A percentile compares a stretch with the other conserved stretches of the same genome.
phyloP scores from a whole-genome alignment of 2,329 filamentous ascomycete species.

The Venturia carpophila region DNA sequence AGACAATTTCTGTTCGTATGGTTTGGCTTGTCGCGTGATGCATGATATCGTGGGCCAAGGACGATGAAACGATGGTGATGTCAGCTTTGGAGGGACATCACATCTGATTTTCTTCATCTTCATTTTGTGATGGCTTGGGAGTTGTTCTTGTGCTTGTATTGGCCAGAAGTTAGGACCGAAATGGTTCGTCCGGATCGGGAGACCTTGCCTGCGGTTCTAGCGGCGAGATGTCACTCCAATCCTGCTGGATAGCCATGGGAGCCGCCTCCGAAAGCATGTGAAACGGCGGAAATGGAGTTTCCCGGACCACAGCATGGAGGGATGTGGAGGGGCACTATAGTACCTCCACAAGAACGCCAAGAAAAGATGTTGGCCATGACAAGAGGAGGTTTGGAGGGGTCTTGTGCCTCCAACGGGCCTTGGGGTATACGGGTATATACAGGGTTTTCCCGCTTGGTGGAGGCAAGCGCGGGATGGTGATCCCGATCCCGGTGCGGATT shows the following conservation, averaged over 20 bases:
- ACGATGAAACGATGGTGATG: too few relatives aligned
- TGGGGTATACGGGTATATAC: too few relatives aligned
- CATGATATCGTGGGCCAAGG: too few relatives aligned
- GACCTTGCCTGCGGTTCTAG: not conserved
- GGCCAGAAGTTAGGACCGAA: not conserved
- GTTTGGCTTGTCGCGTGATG: too few relatives aligned
- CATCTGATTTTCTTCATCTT: too few relatives aligned
- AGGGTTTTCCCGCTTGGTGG: not conserved
- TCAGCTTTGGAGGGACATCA: too few relatives aligned
- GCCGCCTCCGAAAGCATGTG: not conserved
- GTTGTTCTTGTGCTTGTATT: not conserved
- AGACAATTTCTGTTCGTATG: too few relatives aligned
- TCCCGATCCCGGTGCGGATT: not conserved
- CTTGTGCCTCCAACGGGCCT: not conserved
- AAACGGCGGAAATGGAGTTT: not conserved
- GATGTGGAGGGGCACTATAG: not conserved
- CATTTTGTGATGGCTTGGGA: too few relatives aligned
- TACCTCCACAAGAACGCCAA: not conserved
- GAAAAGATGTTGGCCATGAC: not conserved
- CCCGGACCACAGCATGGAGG: not conserved
- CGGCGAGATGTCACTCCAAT: too few relatives aligned
- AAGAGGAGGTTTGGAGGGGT: not conserved
- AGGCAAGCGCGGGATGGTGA: not conserved
- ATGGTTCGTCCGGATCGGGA: constrained; percentile 2
- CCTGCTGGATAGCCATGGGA: not conserved